Evolutionary conservation across 352 stramenopile species (phyloP).

Genomic region (Phytopythium sindhum): DNA sequence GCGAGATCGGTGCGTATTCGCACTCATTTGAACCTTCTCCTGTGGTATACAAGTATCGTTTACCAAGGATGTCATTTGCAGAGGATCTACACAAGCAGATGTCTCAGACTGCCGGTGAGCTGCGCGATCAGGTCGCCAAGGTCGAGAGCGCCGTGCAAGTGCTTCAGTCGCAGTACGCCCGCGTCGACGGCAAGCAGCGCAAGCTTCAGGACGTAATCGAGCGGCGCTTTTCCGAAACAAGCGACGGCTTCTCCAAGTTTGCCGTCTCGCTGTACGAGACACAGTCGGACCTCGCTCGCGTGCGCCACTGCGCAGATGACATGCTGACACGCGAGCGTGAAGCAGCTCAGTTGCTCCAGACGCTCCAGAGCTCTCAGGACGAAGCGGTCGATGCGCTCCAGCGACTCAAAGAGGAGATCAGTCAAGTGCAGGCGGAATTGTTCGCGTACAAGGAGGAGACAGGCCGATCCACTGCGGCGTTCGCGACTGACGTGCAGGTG

Average conservation of each 20-base stretch:
- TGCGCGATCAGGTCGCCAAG: constrained; percentile 26
- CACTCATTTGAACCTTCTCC: too few relatives aligned
- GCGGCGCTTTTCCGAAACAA: constrained; percentile 31
- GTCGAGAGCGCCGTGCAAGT: constrained; percentile 31
- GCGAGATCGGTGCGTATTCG: constrained; percentile 33
- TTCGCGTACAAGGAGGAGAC: constrained; percentile 35
- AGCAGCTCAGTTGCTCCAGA: constrained; percentile 30
- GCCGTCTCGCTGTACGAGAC: constrained; percentile 43
- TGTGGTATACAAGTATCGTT: neutral
- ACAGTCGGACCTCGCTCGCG: constrained; percentile 33
- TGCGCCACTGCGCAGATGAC: constrained; percentile 43
- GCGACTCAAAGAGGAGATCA: constrained; percentile 35
- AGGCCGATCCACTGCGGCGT: constrained; percentile 15
- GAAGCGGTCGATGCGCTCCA: constrained; percentile 37
- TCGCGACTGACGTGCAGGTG: constrained; percentile 45
- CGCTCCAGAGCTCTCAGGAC: constrained; percentile 45
- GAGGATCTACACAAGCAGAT: constrained; percentile 35
- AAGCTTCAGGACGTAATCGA: constrained; percentile 38
- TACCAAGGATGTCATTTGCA: constrained; percentile 2
- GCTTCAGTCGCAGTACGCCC: constrained; percentile 29
- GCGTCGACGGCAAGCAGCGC: constrained; percentile 35
- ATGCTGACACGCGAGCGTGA: constrained; percentile 47
- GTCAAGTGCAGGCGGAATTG: constrained; percentile 36
- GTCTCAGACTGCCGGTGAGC: constrained; percentile 13
- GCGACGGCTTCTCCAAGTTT: constrained; percentile 51